Conservation (phyloP, 1,139 yeast species). For the Meyerozyma guilliermondii region DNA sequence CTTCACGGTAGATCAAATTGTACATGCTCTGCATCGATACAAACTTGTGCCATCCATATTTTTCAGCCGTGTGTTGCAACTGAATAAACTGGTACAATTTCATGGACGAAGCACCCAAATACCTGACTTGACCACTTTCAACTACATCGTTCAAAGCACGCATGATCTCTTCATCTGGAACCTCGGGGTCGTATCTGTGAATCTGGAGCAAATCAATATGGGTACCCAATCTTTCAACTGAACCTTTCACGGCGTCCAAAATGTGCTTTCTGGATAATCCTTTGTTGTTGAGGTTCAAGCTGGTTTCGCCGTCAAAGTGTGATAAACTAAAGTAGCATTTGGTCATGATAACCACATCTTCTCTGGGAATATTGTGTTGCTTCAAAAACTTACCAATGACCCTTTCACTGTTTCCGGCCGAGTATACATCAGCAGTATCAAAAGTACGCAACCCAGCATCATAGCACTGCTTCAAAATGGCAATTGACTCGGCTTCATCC, state of each 20-base stretch:
- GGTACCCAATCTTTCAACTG: conserved; percentile 48
- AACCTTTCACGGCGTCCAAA: conserved; percentile 43
- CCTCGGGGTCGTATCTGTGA: conserved; percentile 43
- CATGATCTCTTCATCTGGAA: conserved; percentile 49
- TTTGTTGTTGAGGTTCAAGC: conserved; percentile 11
- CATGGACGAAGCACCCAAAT: conserved; percentile 59
- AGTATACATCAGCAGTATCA: conserved; percentile 48
- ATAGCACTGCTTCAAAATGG: conserved; percentile 29
- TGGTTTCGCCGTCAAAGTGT: not conserved
- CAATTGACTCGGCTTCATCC: not conserved
- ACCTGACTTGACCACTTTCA: conserved; percentile 42
- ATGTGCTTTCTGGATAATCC: conserved; percentile 55
- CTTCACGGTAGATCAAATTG: conserved; percentile 53
- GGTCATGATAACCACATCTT: conserved; percentile 35
- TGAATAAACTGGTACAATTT: conserved; percentile 42
- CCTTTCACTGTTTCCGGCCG: conserved; percentile 39
- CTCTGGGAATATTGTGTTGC: conserved; percentile 37
- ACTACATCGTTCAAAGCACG: conserved; percentile 49
- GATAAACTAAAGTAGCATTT: conserved; percentile 2
- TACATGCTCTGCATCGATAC: conserved; percentile 56
- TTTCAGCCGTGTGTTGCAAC: conserved; percentile 48
- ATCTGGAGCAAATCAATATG: conserved; percentile 46
- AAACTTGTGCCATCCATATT: conserved; percentile 49
- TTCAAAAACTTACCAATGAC: conserved; percentile 39
- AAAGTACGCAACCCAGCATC: conserved; percentile 47